Percentiles rank a stretch among this genome's conserved stretches.
phyloP scores from a whole-genome alignment of 768 basidiomycete genomes.

The Botryobasidium botryosum region DNA sequence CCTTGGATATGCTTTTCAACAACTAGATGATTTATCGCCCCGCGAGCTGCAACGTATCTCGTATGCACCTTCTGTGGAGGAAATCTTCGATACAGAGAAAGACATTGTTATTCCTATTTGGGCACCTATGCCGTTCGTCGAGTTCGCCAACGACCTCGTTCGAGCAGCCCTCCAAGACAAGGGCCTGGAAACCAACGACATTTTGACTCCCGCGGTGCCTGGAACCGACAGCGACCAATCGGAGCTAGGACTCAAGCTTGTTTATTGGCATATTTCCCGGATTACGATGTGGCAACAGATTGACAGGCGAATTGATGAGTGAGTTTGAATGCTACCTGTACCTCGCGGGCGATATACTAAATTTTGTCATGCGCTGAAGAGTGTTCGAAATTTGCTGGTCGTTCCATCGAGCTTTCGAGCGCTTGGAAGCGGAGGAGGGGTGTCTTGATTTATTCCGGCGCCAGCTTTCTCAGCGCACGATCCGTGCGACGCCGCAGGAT shows the following conservation, averaged over 20 bases:
- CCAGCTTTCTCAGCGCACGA: background rate
- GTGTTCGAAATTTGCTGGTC: constrained; percentile 1
- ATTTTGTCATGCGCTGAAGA: background rate
- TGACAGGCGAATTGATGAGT: constrained; percentile 5
- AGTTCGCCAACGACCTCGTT: background rate
- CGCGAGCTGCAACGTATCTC: background rate
- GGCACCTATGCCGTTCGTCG: background rate
- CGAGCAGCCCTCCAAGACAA: background rate
- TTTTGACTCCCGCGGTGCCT: too few species aligned
- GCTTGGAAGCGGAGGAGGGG: background rate
- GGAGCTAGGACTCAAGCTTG: too few species aligned
- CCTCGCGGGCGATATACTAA: too few species aligned
- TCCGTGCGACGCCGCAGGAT: background rate
- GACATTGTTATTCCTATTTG: constrained; percentile 3
- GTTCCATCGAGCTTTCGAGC: background rate
- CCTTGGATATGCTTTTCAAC: too few species aligned
- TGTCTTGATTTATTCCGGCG: background rate
- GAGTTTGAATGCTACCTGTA: background rate
- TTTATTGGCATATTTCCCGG: background rate
- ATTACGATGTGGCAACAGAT: constrained; percentile 1
- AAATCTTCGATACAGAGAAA: background rate
- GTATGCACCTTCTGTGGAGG: background rate
- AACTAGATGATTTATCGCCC: background rate
- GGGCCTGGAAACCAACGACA: too few species aligned
- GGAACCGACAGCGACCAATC: too few species aligned